These are phyloP conservation scores for Linum trigynum DNA, from an alignment of 345 rosid species.

Conservation along the genomic window DNA sequence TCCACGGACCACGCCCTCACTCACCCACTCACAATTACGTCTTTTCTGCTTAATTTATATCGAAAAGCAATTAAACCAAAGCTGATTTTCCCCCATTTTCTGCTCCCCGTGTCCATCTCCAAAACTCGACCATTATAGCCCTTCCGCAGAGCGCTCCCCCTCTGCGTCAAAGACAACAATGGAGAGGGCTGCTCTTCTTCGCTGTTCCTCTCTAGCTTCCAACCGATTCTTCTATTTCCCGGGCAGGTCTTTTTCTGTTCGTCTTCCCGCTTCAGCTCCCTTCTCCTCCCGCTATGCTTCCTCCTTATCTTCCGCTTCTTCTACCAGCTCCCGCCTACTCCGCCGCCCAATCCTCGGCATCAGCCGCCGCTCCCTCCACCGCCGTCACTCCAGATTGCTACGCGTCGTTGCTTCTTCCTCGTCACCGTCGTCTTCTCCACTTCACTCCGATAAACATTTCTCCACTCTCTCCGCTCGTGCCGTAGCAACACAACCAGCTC, in stretches of 20 bases:
- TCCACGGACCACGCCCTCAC: not conserved
- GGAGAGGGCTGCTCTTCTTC: constrained; percentile 4
- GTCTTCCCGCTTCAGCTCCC: not conserved
- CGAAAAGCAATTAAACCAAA: no score
- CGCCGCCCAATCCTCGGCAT: no score
- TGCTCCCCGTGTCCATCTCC: not conserved
- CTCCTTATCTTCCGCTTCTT: not conserved
- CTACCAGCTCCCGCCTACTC: no score
- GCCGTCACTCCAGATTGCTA: not conserved
- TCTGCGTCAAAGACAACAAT: not conserved
- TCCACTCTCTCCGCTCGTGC: constrained; percentile 2
- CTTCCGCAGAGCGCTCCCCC: not conserved
- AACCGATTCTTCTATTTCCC: constrained; percentile 1
- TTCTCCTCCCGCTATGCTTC: not conserved
- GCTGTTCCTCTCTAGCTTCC: not conserved
- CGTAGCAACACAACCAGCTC: not conserved
- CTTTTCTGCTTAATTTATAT: not conserved
- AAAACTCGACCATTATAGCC: not conserved
- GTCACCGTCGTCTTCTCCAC: not conserved
- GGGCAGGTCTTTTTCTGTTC: not conserved
- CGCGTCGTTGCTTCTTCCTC: not conserved
- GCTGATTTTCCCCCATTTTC: not conserved
- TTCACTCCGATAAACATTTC: not conserved
- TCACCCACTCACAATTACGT: not conserved
- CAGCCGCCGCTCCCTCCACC: not conserved